Evolutionary conservation across 108 stramenopile species (phyloP), one percentile per base, ranked within the genome.

Genomic region (Pseudonitzschia delicatissima): DNA sequence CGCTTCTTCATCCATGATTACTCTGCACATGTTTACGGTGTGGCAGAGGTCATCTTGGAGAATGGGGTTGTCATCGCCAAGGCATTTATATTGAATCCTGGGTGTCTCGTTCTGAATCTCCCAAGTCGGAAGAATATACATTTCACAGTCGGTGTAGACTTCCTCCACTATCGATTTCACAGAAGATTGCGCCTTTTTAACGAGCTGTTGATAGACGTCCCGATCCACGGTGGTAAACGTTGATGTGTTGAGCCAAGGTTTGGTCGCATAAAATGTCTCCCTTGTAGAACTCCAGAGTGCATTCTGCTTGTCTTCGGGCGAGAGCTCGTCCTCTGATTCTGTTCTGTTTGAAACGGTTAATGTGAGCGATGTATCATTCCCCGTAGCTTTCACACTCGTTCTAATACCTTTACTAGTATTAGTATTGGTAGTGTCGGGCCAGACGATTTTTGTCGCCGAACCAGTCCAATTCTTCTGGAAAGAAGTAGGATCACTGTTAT

Each of bases 1-100:
- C 3, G 50, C 53, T 0, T 31, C 17, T 33, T 13, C 11, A 17
- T 55, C 53, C 6, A 55, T 11, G 11, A 55, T 29, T 17, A 55
- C 53, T 27, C 18, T 33, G 1, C 53, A 55, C 31, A 55, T 55
- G 32, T 33, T 55, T n/a, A 15, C 53, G n/a, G 53, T 55, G n/a
- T 33, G 31, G 32, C 53, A 55, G 6, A 55, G n/a, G 1, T 55
- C 15, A 1, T 55, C 53, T 33, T 55, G 53, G n/a, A 55, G 32
- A 0, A 12, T 28, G 12, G 28, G 6, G 29, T 33, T 55, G 32
- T 11, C 48, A 20, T 49, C 23, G 51, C 11, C 51, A 5, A 53
- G 53, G 17, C 53, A 55, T n/a, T 17, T 9, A 15, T 31, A 55
- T 55, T 55, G 11, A 27, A 55, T 15, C 28, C 15, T 11, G 11